Evolutionary conservation across 1,284 basidiomycete species (phyloP), one percentile per base, ranked within the genome.

Genomic region (Dichomitus squalens): DNA sequence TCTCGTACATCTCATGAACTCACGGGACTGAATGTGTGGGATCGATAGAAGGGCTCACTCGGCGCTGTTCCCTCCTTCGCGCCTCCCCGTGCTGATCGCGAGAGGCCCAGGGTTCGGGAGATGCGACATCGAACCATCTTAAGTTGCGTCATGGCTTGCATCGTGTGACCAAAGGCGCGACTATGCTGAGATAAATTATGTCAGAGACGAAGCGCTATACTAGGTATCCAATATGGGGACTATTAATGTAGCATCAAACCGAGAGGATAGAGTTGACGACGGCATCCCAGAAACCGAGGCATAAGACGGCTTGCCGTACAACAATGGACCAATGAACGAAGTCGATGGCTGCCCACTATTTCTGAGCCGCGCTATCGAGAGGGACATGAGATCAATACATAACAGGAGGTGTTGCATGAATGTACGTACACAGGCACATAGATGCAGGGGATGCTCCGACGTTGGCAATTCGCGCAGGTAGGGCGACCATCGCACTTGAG

Each of bases 401-500:
- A 21, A 40, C 46, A 25, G 18, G 34, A 18, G 25, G 47, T 23
- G 16, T n/a, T n/a, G 23, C 11, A 52, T 36, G n/a, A 36, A 29
- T 33, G 38, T 31, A 65, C 66, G 52, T 62, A 72, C 71, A 72
- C 71, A 36, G 71, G 71, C 31, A 69, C 56, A 55, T 72, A 72
- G 52, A 61, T 57, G 60, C 71, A 72, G 6, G 66, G 55, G 23
- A 72, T 66, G 40, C 63, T 60, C n/a, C 71, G 64, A 39, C 68
- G 66, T 50, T 69, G 66, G 61, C 71, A 72, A 58, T 72, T 70
- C 16, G 63, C 67, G 55, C 71, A 72, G 7, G 67, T 71, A 48
- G 64, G 47, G 33, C 71, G 68, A 49, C 71, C 71, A 57, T 72
- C 71, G 55, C 71, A 72, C 44, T 72, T 72, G 29, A 72, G 62